phyloP scores from a whole-genome alignment of 331 rosid species.

The Rosa hybrid region DNA sequence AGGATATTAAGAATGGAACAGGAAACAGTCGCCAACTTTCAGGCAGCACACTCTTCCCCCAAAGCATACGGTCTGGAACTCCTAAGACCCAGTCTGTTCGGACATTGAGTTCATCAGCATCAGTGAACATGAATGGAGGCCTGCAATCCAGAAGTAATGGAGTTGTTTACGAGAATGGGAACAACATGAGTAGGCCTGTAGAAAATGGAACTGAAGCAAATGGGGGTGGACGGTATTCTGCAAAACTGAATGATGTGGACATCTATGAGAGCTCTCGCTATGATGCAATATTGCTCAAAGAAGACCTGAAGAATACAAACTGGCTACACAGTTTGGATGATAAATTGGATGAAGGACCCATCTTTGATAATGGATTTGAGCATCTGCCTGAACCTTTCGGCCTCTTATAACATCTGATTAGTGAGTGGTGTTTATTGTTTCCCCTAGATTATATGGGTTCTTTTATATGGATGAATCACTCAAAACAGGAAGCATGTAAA shows the following conservation, averaged over 20 bases:
- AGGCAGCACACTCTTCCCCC: slow-evolving; percentile 80
- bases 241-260: slow-evolving; percentile 72
- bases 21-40: slow-evolving; percentile 69
- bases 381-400: slow-evolving; percentile 92
- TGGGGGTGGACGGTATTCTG: slow-evolving; percentile 48
- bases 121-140: slow-evolving; percentile 46
- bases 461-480: slow-evolving; percentile 41
- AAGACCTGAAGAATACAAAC: slow-evolving; percentile 81
- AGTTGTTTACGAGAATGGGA: slow-evolving; percentile 40
- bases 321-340: slow-evolving; percentile 89
- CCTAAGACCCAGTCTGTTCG: slow-evolving; percentile 57
- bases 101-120: slow-evolving; percentile 38
- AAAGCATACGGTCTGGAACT: slow-evolving; percentile 67
- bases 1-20: slow-evolving; percentile 81
- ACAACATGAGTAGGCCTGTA: slow-evolving; percentile 30
- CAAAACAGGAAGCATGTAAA: slow-evolving; percentile 48
- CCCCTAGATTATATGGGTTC: slow-evolving; percentile 34
- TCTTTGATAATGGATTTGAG: slow-evolving; percentile 89
- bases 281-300: slow-evolving; percentile 83
- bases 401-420: slow-evolving; percentile 54
- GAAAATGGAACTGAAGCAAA: slow-evolving; percentile 50
- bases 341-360: slow-evolving; percentile 63
- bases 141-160: slow-evolving; percentile 39
- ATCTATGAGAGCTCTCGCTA: slow-evolving; percentile 90
- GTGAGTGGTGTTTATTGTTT: slow-evolving; percentile 26